Evolutionary conservation across 2,329 filamentous ascomycete species (phyloP).

Genomic region (Diaporthe citri): DNA sequence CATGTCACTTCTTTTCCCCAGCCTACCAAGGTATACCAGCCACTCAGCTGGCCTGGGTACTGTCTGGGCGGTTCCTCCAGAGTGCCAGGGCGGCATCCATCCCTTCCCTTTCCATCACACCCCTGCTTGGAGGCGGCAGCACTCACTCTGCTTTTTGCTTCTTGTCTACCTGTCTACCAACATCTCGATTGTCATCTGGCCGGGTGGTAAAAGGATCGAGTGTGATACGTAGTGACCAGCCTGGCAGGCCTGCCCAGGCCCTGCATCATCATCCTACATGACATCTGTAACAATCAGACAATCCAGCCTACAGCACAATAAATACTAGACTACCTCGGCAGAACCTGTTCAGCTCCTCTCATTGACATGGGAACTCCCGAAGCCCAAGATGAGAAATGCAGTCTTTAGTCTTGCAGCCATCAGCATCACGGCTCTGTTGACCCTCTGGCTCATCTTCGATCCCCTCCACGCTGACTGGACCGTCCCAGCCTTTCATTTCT

Average conservation of each 20-base stretch:
- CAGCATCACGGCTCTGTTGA: slow-evolving; percentile 8
- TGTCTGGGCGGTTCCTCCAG: slow-evolving; percentile 4
- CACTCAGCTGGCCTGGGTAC: not conserved
- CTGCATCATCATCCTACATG: slow-evolving; percentile 5
- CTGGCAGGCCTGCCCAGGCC: not conserved
- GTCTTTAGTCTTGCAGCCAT: slow-evolving; percentile 15
- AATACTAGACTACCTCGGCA: not conserved
- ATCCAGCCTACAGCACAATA: not conserved
- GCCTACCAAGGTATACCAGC: not conserved
- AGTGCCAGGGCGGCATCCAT: not conserved
- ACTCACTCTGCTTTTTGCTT: no score
- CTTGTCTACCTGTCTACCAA: not conserved
- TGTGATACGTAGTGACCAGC: no score
- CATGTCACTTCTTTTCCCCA: not conserved
- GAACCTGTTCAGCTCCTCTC: no score
- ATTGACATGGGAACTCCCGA: not conserved
- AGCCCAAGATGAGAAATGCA: slow-evolving; percentile 15
- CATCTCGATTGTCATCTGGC: not conserved
- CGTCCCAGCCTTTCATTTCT: slow-evolving; percentile 23
- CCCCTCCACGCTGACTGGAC: slow-evolving; percentile 4
- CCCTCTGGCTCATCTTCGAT: slow-evolving; percentile 28
- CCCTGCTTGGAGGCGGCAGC: slow-evolving; percentile 6
- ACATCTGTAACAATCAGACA: not conserved
- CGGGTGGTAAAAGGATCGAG: not conserved
- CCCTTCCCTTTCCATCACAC: not conserved